These are phyloP conservation scores for Avena atlantica DNA, from an alignment of 176 grass and related monocot genomes.

Conservation along the genomic window DNA sequence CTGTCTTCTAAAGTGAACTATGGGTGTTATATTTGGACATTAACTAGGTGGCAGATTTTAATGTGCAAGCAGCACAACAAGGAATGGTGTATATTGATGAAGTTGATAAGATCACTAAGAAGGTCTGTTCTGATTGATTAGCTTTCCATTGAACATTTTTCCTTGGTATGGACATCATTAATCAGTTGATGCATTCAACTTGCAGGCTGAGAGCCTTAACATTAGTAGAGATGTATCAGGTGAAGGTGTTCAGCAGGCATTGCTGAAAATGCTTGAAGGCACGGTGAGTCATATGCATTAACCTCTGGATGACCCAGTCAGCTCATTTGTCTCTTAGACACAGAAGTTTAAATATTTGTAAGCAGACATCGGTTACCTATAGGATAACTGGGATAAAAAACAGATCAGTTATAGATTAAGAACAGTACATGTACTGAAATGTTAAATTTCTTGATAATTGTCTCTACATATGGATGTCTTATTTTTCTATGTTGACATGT, in stretches of 20 bases:
- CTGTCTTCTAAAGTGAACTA: constrained; percentile 32
- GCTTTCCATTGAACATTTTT: constrained; percentile 27
- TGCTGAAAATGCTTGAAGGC: constrained; percentile 99
- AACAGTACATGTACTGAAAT: not conserved
- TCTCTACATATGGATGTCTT: constrained; percentile 21
- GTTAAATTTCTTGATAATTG: constrained; percentile 14
- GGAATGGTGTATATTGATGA: constrained; percentile 99
- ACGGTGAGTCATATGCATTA: constrained; percentile 69
- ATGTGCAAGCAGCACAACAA: constrained; percentile 99
- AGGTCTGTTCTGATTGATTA: constrained; percentile 52
- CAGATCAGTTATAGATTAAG: constrained; percentile 20
- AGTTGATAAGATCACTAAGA: constrained; percentile 99
- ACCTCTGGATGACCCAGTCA: constrained; percentile 10
- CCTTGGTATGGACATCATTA: constrained; percentile 16
- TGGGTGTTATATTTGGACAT: constrained; percentile 45
- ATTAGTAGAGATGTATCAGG: constrained; percentile 99
- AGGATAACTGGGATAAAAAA: not conserved
- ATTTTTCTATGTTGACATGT: constrained; percentile 39
- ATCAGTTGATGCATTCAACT: constrained; percentile 42
- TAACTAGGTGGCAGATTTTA: constrained; percentile 95
- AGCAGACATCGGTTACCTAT: not conserved
- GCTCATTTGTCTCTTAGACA: not conserved
- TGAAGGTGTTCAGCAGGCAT: constrained; percentile 98
- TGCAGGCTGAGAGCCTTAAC: constrained; percentile 96
- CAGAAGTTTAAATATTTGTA: not conserved